Conservation (phyloP, 169 alveolate species). For the Plasmodium inui region DNA sequence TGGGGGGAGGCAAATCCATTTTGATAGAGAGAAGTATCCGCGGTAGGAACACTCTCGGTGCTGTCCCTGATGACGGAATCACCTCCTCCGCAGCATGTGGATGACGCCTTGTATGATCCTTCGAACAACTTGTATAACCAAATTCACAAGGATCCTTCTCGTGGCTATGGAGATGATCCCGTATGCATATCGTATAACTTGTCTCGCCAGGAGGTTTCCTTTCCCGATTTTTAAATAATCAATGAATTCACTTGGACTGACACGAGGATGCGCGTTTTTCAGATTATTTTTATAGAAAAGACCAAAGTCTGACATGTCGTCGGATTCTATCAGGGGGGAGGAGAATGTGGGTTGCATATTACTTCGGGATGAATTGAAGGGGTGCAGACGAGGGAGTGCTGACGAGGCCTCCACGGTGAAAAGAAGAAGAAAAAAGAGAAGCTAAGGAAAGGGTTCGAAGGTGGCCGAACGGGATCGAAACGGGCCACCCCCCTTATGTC, state of each 20-base stretch:
- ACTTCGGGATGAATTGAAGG: background rate
- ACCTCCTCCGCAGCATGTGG: constrained; percentile 27
- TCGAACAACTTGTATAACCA: constrained; percentile 7
- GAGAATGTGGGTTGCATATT: background rate
- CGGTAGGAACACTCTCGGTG: background rate
- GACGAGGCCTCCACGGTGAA: background rate
- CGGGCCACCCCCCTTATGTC: background rate
- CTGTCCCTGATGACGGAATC: background rate
- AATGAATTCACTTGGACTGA: background rate
- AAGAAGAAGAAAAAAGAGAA: background rate
- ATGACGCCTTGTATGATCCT: constrained; percentile 28
- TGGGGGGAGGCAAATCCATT: background rate
- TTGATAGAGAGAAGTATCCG: too few relatives aligned
- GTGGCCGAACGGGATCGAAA: too few relatives aligned
- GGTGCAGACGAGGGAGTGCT: background rate
- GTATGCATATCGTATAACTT: constrained; percentile 1
- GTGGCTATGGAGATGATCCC: constrained; percentile 53
- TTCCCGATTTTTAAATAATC: background rate
- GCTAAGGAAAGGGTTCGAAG: background rate
- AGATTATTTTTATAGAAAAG: constrained; percentile 17
- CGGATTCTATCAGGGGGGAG: constrained; percentile 34
- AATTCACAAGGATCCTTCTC: constrained; percentile 37
- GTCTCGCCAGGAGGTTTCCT: constrained; percentile 11
- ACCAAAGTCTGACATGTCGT: constrained; percentile 11
- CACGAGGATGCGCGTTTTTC: background rate